phyloP scores from a whole-genome alignment of 106 monocot genomes.

The Dendrobium officinale region DNA sequence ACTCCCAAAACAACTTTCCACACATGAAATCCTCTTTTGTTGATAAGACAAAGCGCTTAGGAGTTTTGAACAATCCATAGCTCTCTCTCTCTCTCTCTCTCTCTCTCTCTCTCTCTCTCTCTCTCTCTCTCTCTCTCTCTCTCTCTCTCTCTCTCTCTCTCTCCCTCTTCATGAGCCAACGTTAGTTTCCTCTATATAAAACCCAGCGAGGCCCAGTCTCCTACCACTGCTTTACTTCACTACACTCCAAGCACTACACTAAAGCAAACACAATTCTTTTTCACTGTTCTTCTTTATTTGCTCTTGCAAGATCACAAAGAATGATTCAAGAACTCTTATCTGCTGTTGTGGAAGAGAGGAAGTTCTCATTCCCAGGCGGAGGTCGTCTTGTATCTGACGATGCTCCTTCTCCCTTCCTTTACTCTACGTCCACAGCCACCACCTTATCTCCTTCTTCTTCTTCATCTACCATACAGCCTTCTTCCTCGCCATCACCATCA shows the following conservation, averaged over 20 bases:
- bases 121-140: neutral
- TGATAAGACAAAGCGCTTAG: conserved; percentile 8
- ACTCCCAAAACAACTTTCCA: neutral
- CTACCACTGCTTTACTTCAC: conserved; percentile 1
- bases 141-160: neutral
- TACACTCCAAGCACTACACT: neutral
- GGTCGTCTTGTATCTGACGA: conserved; percentile 4
- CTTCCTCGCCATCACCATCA: conserved; percentile 11
- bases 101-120: neutral
- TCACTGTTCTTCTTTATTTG: neutral
- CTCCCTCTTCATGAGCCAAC: neutral
- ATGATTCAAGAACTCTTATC: conserved; percentile 29
- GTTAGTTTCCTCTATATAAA: conserved; percentile 4
- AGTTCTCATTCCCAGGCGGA: neutral
- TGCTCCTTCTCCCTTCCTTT: conserved; percentile 4
- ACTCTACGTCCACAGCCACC: neutral
- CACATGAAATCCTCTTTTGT: conserved; percentile 7
- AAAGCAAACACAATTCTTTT: too few relatives aligned
- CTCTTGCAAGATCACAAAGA: neutral
- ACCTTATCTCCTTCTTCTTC: too few relatives aligned
- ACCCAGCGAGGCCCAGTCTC: conserved; percentile 1
- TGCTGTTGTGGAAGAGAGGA: conserved; percentile 16
- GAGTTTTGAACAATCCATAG: neutral
- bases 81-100: neutral
- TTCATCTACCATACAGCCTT: neutral